Evolutionary conservation across 2,329 filamentous ascomycete species (phyloP).

Genomic region (Zelopaecilomyces penicillatus): DNA sequence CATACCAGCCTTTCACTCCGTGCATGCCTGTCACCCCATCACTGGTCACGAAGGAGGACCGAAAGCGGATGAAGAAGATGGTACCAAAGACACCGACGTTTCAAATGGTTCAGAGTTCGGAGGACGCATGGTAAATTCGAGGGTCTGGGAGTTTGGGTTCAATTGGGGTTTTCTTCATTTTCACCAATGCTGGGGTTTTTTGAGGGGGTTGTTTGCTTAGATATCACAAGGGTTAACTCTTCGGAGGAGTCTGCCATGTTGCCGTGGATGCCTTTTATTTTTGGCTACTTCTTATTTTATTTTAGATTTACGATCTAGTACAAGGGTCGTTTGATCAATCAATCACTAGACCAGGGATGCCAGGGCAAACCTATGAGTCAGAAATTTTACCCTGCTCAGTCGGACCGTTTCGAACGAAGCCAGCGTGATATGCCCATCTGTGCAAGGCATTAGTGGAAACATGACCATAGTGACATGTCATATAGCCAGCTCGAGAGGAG

Average conservation of each 20-base stretch:
- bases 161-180: constrained; percentile 1
- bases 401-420: no score
- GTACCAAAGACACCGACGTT: constrained; percentile 55
- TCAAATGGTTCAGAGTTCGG: constrained; percentile 52
- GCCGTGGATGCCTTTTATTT: constrained; percentile 12
- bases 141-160: constrained; percentile 1
- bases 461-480: no score
- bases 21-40: constrained; percentile 70
- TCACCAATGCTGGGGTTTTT: not conserved
- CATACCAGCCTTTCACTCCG: constrained; percentile 72
- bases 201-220: constrained; percentile 11
- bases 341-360: no score
- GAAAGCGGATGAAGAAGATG: constrained; percentile 58
- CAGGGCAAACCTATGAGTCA: no score
- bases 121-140: constrained; percentile 53
- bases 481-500: no score
- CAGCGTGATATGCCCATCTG: no score
- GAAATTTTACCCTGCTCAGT: no score
- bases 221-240: constrained; percentile 14
- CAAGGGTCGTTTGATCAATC: no score
- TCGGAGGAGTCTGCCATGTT: constrained; percentile 14
- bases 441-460: no score
- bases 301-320: no score
- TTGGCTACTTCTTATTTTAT: not conserved
- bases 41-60: constrained; percentile 60